phyloP scores from a whole-genome alignment of 495 filamentous ascomycete species.

The Lasiosphaeria miniovina region DNA sequence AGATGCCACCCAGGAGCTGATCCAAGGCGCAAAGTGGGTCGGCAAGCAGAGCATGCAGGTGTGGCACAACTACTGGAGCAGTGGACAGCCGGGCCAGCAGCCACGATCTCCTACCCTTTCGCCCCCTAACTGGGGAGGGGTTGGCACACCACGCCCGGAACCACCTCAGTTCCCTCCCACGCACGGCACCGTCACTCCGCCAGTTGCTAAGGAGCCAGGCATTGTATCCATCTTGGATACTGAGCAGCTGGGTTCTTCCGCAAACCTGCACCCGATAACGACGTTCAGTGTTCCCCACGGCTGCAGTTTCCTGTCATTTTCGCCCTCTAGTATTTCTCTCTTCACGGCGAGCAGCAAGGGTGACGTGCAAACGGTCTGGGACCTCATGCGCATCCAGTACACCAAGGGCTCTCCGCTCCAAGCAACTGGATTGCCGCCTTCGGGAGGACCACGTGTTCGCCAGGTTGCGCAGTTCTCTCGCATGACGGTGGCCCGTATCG shows the following conservation, averaged over 20 bases:
- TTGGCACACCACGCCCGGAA: constrained; percentile 34
- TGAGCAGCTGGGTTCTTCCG: constrained; percentile 52
- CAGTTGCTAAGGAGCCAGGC: constrained; percentile 62
- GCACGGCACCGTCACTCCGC: constrained; percentile 55
- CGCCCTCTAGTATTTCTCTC: constrained; percentile 76
- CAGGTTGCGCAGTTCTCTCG: constrained; percentile 83
- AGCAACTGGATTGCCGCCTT: constrained; percentile 28
- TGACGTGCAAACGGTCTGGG: constrained; percentile 90
- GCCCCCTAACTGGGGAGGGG: constrained; percentile 34
- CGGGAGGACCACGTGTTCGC: constrained; percentile 56
- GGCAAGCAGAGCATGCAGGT: constrained; percentile 80
- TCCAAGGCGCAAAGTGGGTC: constrained; percentile 83
- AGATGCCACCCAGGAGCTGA: constrained; percentile 86
- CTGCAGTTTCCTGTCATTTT: constrained; percentile 88
- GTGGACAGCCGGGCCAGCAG: constrained; percentile 37
- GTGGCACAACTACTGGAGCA: constrained; percentile 86
- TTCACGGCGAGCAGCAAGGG: constrained; percentile 91
- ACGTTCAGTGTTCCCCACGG: constrained; percentile 80
- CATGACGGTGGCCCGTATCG: constrained; percentile 83
- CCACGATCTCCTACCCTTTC: constrained; percentile 34
- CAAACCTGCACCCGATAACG: constrained; percentile 59
- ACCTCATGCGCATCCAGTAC: constrained; percentile 71
- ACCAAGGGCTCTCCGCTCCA: constrained; percentile 52
- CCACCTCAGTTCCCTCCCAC: constrained; percentile 68
- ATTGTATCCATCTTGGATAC: constrained; percentile 84